phyloP scores from a whole-genome alignment of 163 green algal genomes.

The Prototheca cutis region DNA sequence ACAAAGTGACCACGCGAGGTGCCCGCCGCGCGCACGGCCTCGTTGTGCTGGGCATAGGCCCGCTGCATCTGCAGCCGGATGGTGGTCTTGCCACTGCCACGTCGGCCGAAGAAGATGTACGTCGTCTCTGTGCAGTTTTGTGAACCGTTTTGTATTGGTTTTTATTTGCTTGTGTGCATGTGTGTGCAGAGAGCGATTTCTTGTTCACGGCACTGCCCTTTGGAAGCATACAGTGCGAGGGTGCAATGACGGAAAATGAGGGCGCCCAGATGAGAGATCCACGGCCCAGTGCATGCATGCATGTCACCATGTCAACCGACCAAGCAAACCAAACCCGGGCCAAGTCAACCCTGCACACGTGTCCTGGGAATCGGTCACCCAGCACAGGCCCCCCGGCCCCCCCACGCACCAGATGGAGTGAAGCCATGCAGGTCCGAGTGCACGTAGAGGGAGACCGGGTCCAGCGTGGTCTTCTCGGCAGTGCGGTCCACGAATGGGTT shows the following conservation, averaged over 20 bases:
- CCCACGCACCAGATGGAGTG: slow-evolving; percentile 38
- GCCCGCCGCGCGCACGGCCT: slow-evolving; percentile 21
- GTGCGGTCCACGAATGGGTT: slow-evolving; percentile 83
- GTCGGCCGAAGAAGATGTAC: slow-evolving; percentile 82
- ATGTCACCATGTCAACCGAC: not conserved
- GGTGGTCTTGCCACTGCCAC: slow-evolving; percentile 76
- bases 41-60: slow-evolving; percentile 58
- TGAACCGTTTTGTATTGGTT: too few relatives aligned
- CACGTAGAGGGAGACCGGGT: slow-evolving; percentile 58
- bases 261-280: too few relatives aligned
- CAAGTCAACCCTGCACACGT: too few relatives aligned
- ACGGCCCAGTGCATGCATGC: too few relatives aligned
- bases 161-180: too few relatives aligned
- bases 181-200: too few relatives aligned
- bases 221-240: too few relatives aligned
- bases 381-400: too few relatives aligned
- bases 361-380: too few relatives aligned
- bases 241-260: too few relatives aligned
- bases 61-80: slow-evolving; percentile 63
- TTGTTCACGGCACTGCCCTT: too few relatives aligned
- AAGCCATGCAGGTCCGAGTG: slow-evolving; percentile 73
- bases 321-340: not conserved
- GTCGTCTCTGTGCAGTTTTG: slow-evolving; percentile 77
- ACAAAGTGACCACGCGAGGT: slow-evolving; percentile 59
- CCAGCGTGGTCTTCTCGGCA: slow-evolving; percentile 68